Conservation (phyloP, 192 early-diverging fungal genomes). For the Backusella macrospora region DNA sequence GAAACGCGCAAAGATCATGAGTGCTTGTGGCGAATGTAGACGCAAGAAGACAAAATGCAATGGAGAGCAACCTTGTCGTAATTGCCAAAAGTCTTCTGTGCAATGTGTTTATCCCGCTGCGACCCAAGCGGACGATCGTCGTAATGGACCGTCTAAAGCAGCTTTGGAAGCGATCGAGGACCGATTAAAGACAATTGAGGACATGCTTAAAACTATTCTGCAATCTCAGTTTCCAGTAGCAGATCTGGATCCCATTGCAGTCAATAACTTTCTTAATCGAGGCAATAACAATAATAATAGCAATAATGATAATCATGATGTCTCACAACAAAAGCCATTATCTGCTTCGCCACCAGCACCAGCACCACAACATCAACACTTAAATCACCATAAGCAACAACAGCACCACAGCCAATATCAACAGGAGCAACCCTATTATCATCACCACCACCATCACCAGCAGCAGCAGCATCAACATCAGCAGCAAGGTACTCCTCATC, state of each 20-base stretch:
- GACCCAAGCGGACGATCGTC: slow-evolving; percentile 31
- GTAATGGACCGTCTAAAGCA: slow-evolving; percentile 29
- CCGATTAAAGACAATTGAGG: slow-evolving; percentile 42
- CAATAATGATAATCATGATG: neutral
- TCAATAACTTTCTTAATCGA: slow-evolving; percentile 19
- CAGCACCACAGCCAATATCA: neutral
- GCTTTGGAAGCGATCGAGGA: slow-evolving; percentile 43
- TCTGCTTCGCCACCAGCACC: neutral
- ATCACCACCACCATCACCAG: neutral
- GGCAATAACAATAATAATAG: slow-evolving; percentile 2
- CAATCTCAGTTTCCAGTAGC: slow-evolving; percentile 6
- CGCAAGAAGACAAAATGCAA: slow-evolving; percentile 45
- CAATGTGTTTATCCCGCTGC: slow-evolving; percentile 34
- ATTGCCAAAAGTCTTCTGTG: slow-evolving; percentile 36
- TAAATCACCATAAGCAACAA: neutral
- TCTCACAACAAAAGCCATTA: neutral
- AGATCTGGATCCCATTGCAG: slow-evolving; percentile 19
- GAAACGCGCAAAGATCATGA: slow-evolving; percentile 45
- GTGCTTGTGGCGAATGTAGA: slow-evolving; percentile 42
- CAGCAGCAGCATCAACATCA: neutral
- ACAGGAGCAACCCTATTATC: neutral
- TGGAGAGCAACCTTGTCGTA: slow-evolving; percentile 40
- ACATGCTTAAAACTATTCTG: slow-evolving; percentile 42
- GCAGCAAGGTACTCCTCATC: neutral
- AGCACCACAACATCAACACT: neutral